phyloP scores from a whole-genome alignment of 371 early-diverging fungal genomes.

The Nosema bombycis region DNA sequence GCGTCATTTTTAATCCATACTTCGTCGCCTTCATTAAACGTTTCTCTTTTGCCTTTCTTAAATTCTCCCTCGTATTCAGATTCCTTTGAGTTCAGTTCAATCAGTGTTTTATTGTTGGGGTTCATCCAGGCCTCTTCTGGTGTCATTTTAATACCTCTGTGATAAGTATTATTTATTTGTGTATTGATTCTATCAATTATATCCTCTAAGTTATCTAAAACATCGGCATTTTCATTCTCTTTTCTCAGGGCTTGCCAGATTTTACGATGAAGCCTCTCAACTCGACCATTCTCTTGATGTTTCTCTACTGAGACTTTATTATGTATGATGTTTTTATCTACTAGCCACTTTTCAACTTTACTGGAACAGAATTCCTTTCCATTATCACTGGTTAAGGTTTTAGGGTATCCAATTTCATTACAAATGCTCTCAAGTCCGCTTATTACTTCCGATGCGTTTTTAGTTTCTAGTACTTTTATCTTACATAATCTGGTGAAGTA shows the following conservation, averaged over 20 bases:
- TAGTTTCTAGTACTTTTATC: background rate
- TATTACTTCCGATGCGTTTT: background rate
- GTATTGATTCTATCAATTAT: background rate
- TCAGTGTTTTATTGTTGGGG: background rate
- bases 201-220: background rate
- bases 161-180: background rate
- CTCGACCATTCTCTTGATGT: conserved; percentile 2
- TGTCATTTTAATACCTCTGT: background rate
- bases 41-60: background rate
- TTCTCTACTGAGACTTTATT: background rate
- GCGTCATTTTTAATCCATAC: conserved; percentile 6
- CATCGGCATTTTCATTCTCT: background rate
- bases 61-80: background rate
- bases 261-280: background rate
- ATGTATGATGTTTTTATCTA: conserved; percentile 1
- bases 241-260: background rate
- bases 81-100: background rate
- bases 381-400: conserved; percentile 13
- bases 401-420: conserved; percentile 6
- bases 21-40: background rate
- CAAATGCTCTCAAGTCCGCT: background rate
- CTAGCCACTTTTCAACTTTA: background rate
- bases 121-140: background rate
- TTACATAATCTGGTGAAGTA: background rate
- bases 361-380: conserved; percentile 22